Evolutionary conservation across 176 grass and related monocot genomes (phyloP).

Genomic region (Oryza punctata): DNA sequence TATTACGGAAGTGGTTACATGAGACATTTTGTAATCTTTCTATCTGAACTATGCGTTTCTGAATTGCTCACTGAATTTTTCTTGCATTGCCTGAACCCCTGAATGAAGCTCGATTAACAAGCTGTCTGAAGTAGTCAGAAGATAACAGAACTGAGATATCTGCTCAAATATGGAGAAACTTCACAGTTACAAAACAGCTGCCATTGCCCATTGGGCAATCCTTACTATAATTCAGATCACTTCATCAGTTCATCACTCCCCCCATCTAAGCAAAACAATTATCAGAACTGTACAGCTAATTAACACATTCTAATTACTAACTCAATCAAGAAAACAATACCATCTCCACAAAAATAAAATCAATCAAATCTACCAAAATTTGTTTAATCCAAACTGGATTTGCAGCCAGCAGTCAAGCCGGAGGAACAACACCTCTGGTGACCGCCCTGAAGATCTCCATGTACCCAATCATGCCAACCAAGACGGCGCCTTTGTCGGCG

Average conservation of each 20-base stretch:
- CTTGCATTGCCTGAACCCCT: not conserved
- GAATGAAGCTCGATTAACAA: not conserved
- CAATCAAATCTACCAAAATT: not conserved
- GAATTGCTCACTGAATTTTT: not conserved
- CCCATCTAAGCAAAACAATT: not conserved
- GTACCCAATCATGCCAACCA: conserved; percentile 65
- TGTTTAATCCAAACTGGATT: not conserved
- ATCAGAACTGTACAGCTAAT: not conserved
- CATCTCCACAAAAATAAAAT: not conserved
- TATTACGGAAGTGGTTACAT: not conserved
- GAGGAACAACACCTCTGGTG: conserved; percentile 33
- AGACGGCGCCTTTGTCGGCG: conserved; percentile 11
- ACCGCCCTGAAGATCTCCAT: conserved; percentile 56
- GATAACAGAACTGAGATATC: conserved; percentile 5
- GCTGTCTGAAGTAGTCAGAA: not conserved
- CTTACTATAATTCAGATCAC: not conserved
- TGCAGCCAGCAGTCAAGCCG: conserved; percentile 23
- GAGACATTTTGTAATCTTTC: not conserved
- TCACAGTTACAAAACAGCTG: too few relatives aligned
- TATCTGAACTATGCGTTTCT: not conserved
- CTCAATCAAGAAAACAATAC: not conserved
- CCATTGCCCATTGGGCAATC: not conserved
- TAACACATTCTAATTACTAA: not conserved
- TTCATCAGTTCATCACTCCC: not conserved
- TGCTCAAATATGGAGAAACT: not conserved